Conservation (phyloP, 257 asterid genomes). For the Capsicum rhomboideum region DNA sequence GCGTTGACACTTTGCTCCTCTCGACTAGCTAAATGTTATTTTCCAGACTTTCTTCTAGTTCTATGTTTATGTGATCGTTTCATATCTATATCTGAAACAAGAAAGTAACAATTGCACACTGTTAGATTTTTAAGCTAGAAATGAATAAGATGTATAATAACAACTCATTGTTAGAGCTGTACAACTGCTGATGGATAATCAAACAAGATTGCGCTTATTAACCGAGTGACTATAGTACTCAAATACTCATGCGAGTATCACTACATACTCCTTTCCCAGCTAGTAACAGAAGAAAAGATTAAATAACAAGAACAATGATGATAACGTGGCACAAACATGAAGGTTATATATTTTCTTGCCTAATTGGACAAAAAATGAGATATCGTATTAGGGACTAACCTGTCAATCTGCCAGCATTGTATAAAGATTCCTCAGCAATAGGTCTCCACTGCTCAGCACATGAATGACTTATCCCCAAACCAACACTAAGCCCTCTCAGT, state of each 20-base stretch:
- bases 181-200: neutral
- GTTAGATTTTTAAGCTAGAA: neutral
- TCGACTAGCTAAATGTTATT: neutral
- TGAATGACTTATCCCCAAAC: slow-evolving; percentile 81
- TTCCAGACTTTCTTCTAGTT: neutral
- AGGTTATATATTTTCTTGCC: neutral
- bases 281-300: neutral
- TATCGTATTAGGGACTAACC: slow-evolving; percentile 14
- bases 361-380: neutral
- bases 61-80: neutral
- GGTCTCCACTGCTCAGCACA: slow-evolving; percentile 98
- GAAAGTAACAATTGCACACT: neutral
- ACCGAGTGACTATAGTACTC: neutral
- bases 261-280: neutral
- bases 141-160: neutral
- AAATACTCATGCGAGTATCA: neutral
- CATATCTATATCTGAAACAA: neutral
- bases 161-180: neutral
- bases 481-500: slow-evolving; percentile 94
- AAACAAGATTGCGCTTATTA: neutral
- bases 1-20: neutral
- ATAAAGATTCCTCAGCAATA: slow-evolving; percentile 83
- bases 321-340: neutral
- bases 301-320: no score
- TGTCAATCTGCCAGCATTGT: slow-evolving; percentile 61